Conservation (phyloP, 1,284 basidiomycete species). For the Ceratorhiza oryzae-sativae region DNA sequence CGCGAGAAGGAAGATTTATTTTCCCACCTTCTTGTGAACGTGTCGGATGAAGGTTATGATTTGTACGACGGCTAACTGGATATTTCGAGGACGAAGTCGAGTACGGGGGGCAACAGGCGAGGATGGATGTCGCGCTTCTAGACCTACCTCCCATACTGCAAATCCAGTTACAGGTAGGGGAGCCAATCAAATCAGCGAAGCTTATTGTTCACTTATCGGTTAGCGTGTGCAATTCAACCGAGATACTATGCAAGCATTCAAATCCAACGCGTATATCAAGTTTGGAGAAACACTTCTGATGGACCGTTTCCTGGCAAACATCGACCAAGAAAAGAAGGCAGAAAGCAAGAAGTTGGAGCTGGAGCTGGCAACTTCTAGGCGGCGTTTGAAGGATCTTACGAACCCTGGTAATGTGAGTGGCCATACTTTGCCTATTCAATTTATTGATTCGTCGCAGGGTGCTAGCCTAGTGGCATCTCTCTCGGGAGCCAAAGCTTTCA, state of each 20-base stretch:
- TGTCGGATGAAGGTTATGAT: conserved; percentile 82
- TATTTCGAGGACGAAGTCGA: conserved; percentile 94
- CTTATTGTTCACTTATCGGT: not conserved
- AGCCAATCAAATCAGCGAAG: conserved; percentile 49
- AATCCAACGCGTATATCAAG: conserved; percentile 94
- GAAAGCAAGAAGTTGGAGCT: conserved; percentile 73
- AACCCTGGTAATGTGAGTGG: conserved; percentile 16
- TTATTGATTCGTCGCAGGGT: conserved; percentile 53
- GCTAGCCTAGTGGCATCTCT: not conserved
- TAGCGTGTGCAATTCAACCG: conserved; percentile 97
- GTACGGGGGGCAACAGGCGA: conserved; percentile 83
- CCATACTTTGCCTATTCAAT: conserved; percentile 60
- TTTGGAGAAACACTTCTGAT: conserved; percentile 87
- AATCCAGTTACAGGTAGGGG: conserved; percentile 79
- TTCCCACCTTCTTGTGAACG: conserved; percentile 93
- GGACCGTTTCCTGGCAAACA: conserved; percentile 89
- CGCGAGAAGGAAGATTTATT: conserved; percentile 91
- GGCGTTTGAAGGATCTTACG: conserved; percentile 69
- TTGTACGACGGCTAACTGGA: conserved; percentile 90
- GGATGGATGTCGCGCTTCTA: conserved; percentile 87
- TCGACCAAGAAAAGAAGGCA: conserved; percentile 72
- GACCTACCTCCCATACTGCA: conserved; percentile 91
- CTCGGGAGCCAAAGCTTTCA: conserved; percentile 63
- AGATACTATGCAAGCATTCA: conserved; percentile 86
- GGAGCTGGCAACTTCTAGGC: conserved; percentile 67